Evolutionary conservation across 1,139 yeast genomes (phyloP).

Genomic region (Candida tropicalis): DNA sequence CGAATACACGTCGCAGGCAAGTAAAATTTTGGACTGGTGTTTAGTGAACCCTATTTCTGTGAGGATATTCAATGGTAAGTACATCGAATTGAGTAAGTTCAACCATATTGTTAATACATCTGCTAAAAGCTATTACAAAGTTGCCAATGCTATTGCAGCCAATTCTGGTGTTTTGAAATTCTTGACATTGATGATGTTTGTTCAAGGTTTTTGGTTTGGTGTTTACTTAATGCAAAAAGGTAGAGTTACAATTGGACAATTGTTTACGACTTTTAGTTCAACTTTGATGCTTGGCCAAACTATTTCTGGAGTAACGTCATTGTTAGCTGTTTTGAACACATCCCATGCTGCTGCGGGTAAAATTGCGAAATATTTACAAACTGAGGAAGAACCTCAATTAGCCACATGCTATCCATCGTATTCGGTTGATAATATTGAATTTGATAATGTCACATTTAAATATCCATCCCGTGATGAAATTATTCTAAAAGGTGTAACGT

Average conservation of each 20-base stretch:
- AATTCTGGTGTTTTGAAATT: constrained; percentile 63
- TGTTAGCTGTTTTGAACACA: constrained; percentile 59
- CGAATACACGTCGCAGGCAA: constrained; percentile 51
- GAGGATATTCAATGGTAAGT: constrained; percentile 61
- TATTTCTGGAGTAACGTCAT: constrained; percentile 52
- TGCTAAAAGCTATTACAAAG: constrained; percentile 47
- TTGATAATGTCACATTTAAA: constrained; percentile 57
- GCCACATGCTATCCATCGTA: constrained; percentile 25
- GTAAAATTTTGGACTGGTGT: constrained; percentile 72
- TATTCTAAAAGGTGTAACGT: constrained; percentile 47
- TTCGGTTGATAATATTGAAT: constrained; percentile 48
- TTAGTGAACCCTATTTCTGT: constrained; percentile 61
- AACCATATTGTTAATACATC: constrained; percentile 40
- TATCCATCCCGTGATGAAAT: constrained; percentile 59
- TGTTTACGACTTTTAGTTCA: constrained; percentile 81
- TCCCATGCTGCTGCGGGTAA: constrained; percentile 62
- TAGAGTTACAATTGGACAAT: constrained; percentile 56
- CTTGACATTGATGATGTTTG: constrained; percentile 71
- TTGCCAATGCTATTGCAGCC: constrained; percentile 52
- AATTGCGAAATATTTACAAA: constrained; percentile 22
- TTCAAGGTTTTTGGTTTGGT: constrained; percentile 94
- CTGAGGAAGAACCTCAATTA: not conserved
- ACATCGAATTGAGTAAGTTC: constrained; percentile 52
- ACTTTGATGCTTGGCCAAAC: constrained; percentile 71
- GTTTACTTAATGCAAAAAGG: constrained; percentile 58